A percentile compares a stretch with the other conserved stretches of the same genome.
phyloP scores from a whole-genome alignment of 345 rosid genomes.

The Dovyalis caffra region DNA sequence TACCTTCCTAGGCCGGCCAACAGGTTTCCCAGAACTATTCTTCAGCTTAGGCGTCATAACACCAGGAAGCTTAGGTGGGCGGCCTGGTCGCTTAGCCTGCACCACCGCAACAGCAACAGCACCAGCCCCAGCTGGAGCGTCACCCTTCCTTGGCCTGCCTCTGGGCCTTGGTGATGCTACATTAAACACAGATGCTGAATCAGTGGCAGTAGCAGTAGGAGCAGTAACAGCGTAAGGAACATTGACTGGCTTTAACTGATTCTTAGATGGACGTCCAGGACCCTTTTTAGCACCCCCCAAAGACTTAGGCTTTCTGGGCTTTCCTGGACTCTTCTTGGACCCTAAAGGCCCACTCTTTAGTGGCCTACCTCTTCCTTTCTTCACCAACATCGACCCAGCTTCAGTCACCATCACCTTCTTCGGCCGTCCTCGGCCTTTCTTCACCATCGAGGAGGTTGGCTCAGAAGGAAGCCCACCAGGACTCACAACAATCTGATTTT shows the following conservation, averaged over 20 bases:
- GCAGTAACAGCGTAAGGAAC: slow-evolving; percentile 24
- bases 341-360: slow-evolving; percentile 24
- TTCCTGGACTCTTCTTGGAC: slow-evolving; percentile 32
- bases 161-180: slow-evolving; percentile 25
- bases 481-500: slow-evolving; percentile 1
- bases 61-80: slow-evolving; percentile 48
- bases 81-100: slow-evolving; percentile 43
- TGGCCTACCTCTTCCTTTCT: slow-evolving; percentile 45
- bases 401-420: slow-evolving; percentile 28
- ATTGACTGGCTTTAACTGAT: slow-evolving; percentile 19
- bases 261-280: slow-evolving; percentile 34
- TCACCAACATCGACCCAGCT: slow-evolving; percentile 2
- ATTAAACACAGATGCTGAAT: not conserved
- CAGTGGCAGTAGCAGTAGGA: not conserved
- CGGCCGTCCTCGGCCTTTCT: slow-evolving; percentile 48
- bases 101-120: slow-evolving; percentile 13
- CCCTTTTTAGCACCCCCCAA: slow-evolving; percentile 28
- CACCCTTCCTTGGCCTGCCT: slow-evolving; percentile 57
- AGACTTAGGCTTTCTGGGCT: slow-evolving; percentile 42
- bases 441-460: not conserved
- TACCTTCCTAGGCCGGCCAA: slow-evolving; percentile 78
- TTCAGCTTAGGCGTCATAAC: slow-evolving; percentile 25
- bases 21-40: slow-evolving; percentile 43
- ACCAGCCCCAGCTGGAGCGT: not conserved
- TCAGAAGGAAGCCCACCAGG: slow-evolving; percentile 3